Conservation (phyloP, 768 basidiomycete species). For the Tylopilus rubrobrunneus region DNA sequence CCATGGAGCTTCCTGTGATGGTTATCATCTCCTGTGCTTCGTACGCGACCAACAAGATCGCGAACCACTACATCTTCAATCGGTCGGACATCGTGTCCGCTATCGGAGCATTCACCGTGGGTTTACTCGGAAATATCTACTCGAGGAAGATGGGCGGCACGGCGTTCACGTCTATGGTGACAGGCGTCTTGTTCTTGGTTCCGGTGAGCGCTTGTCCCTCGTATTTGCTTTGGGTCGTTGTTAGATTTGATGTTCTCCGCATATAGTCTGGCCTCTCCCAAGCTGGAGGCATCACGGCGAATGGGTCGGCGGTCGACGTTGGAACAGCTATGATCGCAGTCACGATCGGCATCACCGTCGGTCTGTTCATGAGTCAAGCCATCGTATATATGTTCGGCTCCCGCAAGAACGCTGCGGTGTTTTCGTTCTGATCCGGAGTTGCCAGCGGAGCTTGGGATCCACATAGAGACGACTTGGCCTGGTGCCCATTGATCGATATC, state of each 20-base stretch:
- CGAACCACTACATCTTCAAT: conserved; percentile 82
- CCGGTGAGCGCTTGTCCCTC: conserved; percentile 51
- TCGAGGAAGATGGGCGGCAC: conserved; percentile 81
- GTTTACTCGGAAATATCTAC: conserved; percentile 74
- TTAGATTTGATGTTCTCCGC: not conserved
- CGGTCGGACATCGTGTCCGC: conserved; percentile 82
- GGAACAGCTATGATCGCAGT: conserved; percentile 88
- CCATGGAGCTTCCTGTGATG: conserved; percentile 76
- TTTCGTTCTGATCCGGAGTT: conserved; percentile 57
- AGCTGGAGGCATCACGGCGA: conserved; percentile 79
- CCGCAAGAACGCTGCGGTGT: conserved; percentile 80
- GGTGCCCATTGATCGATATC: not conserved
- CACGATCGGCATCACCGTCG: conserved; percentile 86
- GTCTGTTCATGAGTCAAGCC: conserved; percentile 84
- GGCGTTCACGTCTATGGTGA: conserved; percentile 88
- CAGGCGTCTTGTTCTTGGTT: conserved; percentile 82
- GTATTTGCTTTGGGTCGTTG: not conserved
- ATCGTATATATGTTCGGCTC: conserved; percentile 84
- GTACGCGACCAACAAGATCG: conserved; percentile 76
- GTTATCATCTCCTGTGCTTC: conserved; percentile 78
- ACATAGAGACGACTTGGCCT: not conserved
- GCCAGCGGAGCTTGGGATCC: not conserved
- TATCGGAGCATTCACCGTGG: conserved; percentile 81
- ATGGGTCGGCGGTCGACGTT: conserved; percentile 79
- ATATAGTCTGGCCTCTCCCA: conserved; percentile 77